Percentiles rank a stretch among this genome's conserved stretches.
Conservation (phyloP, 192 early-diverging fungal genomes). For the Mortierella alpina region DNA sequence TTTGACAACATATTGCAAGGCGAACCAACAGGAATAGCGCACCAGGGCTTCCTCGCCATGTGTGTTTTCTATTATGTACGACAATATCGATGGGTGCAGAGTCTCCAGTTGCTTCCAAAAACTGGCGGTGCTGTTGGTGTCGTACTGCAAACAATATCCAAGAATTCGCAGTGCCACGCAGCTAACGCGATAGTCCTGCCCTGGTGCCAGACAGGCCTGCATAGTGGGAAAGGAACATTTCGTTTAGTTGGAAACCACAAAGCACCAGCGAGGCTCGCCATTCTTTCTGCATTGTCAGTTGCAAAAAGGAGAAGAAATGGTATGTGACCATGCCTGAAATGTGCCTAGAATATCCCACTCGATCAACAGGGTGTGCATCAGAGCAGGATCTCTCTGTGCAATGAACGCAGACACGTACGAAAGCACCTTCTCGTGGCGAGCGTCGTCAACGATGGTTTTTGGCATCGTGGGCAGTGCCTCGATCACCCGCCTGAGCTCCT, state of each 20-base stretch:
- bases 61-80: conserved; percentile 49
- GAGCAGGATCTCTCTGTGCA: conserved; percentile 32
- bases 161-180: conserved; percentile 54
- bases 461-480: conserved; percentile 73
- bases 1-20: conserved; percentile 33
- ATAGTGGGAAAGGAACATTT: neutral
- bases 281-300: neutral
- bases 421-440: conserved; percentile 80
- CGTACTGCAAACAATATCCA: conserved; percentile 36
- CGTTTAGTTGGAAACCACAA: conserved; percentile 4
- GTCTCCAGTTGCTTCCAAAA: conserved; percentile 32
- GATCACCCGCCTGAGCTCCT: conserved; percentile 60
- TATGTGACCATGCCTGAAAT: conserved; percentile 27
- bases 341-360: conserved; percentile 59
- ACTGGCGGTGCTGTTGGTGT: neutral
- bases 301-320: neutral
- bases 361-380: conserved; percentile 36
- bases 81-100: conserved; percentile 27
- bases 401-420: conserved; percentile 67
- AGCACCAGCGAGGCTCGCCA: neutral
- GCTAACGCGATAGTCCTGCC: conserved; percentile 53
- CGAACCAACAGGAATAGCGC: conserved; percentile 52
- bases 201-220: conserved; percentile 23
- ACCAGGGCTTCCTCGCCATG: conserved; percentile 46
- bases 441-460: conserved; percentile 77